Evolutionary conservation across 495 filamentous ascomycete genomes (phyloP).

Genomic region (Hypoxylon fuscum): DNA sequence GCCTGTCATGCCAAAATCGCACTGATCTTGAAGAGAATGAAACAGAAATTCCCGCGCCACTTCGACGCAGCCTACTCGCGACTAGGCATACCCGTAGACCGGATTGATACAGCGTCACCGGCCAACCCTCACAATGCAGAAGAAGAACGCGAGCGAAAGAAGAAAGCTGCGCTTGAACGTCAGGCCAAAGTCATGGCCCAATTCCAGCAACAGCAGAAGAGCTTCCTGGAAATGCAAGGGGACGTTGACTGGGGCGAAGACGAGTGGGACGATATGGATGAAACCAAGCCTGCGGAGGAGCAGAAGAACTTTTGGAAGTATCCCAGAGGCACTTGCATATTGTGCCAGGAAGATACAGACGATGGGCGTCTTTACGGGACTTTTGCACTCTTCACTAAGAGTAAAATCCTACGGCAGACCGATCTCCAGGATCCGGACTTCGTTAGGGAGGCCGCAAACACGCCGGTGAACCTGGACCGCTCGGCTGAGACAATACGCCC

Average conservation of each 20-base stretch:
- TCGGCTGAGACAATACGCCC: slow-evolving; percentile 83
- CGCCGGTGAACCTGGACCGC: slow-evolving; percentile 81
- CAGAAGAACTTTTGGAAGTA: slow-evolving; percentile 86
- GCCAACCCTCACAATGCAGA: slow-evolving; percentile 63
- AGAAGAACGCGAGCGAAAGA: slow-evolving; percentile 83
- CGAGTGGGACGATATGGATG: slow-evolving; percentile 71
- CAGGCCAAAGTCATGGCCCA: slow-evolving; percentile 95
- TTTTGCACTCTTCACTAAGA: slow-evolving; percentile 87
- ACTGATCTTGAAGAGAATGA: slow-evolving; percentile 85
- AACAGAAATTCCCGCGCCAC: slow-evolving; percentile 75
- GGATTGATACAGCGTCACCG: slow-evolving; percentile 63
- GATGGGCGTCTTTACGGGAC: slow-evolving; percentile 90
- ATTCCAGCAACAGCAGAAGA: slow-evolving; percentile 96
- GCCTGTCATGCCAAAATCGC: slow-evolving; percentile 85
- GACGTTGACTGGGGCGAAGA: slow-evolving; percentile 85
- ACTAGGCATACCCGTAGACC: slow-evolving; percentile 60
- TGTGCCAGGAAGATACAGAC: slow-evolving; percentile 95
- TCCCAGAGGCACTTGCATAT: slow-evolving; percentile 91
- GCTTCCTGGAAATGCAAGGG: slow-evolving; percentile 86
- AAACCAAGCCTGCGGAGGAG: slow-evolving; percentile 62
- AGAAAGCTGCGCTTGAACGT: slow-evolving; percentile 84
- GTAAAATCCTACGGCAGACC: slow-evolving; percentile 86
- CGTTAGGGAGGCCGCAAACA: slow-evolving; percentile 80
- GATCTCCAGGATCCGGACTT: slow-evolving; percentile 82
- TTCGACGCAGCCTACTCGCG: slow-evolving; percentile 70